phyloP scores from a whole-genome alignment of 2,329 filamentous ascomycete genomes.

The Bisporella sp. region DNA sequence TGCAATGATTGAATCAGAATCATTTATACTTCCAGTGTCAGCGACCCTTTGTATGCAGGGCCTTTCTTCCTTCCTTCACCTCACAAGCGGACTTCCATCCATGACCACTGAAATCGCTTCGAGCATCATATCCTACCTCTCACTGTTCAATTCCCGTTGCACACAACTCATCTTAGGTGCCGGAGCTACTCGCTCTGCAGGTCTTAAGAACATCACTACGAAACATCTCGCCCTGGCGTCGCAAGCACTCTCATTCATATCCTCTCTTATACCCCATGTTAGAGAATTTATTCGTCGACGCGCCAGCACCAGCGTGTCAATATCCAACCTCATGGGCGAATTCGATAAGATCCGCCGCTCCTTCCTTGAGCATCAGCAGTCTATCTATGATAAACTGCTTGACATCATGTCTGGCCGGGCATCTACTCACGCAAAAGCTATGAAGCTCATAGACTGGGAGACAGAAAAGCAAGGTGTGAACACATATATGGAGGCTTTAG shows the following conservation, averaged over 20 bases:
- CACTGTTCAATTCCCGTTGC: conserved; percentile 90
- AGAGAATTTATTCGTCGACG: conserved; percentile 87
- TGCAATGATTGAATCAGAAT: conserved; percentile 76
- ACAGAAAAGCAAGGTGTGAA: conserved; percentile 35
- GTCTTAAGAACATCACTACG: conserved; percentile 92
- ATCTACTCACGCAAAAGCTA: conserved; percentile 51
- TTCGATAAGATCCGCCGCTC: conserved; percentile 24
- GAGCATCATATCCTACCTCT: conserved; percentile 76
- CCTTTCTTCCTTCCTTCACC: conserved; percentile 74
- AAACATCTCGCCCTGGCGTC: conserved; percentile 90
- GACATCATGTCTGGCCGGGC: conserved; percentile 65
- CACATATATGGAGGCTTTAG: conserved; percentile 63
- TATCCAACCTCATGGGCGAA: conserved; percentile 45
- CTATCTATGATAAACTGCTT: conserved; percentile 67
- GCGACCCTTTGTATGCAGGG: conserved; percentile 75
- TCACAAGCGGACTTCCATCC: conserved; percentile 79
- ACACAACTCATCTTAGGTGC: conserved; percentile 96
- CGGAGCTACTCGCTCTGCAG: conserved; percentile 80
- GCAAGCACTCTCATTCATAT: conserved; percentile 81
- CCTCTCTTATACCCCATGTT: conserved; percentile 80
- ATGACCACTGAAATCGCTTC: conserved; percentile 79
- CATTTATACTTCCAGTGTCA: conserved; percentile 78
- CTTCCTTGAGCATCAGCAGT: conserved; percentile 60
- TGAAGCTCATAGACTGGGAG: conserved; percentile 63
- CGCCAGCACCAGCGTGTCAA: conserved; percentile 40